Evolutionary conservation across 2,329 filamentous ascomycete genomes (phyloP).

Genomic region (Apiospora koreana): DNA sequence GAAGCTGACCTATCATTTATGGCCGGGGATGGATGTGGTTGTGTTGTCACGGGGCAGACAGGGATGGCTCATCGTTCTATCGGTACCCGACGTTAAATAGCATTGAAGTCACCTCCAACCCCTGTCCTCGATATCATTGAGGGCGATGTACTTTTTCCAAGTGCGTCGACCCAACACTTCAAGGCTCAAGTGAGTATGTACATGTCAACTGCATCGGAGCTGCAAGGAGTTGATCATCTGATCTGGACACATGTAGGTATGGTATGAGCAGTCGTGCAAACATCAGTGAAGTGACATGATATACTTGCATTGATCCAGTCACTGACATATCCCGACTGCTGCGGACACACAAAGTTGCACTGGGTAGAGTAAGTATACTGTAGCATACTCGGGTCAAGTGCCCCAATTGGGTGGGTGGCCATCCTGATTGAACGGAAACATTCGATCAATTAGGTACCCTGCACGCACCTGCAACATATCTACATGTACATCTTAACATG

Average conservation of each 20-base stretch:
- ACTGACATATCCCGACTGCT: not conserved
- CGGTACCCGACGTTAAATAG: not conserved
- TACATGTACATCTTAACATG: not conserved
- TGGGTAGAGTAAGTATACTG: not conserved
- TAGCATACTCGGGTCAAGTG: not conserved
- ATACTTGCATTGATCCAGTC: not conserved
- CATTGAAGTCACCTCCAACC: no score
- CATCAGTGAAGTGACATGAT: not conserved
- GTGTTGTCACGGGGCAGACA: not conserved
- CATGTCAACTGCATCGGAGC: no score
- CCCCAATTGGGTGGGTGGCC: not conserved
- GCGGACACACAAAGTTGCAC: not conserved
- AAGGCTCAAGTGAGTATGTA: no score
- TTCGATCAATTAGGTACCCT: not conserved
- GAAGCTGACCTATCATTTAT: not conserved
- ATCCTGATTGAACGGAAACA: not conserved
- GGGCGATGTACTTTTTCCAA: no score
- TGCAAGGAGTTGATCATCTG: not conserved
- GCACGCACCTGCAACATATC: not conserved
- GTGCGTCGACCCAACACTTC: no score
- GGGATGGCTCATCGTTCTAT: not conserved
- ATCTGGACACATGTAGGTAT: not conserved
- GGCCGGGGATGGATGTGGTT: not conserved
- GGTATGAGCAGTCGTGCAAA: not conserved
- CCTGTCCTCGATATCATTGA: no score